Evolutionary conservation across 1,284 basidiomycete species (phyloP).

Genomic region (Cystobasidium sp.): DNA sequence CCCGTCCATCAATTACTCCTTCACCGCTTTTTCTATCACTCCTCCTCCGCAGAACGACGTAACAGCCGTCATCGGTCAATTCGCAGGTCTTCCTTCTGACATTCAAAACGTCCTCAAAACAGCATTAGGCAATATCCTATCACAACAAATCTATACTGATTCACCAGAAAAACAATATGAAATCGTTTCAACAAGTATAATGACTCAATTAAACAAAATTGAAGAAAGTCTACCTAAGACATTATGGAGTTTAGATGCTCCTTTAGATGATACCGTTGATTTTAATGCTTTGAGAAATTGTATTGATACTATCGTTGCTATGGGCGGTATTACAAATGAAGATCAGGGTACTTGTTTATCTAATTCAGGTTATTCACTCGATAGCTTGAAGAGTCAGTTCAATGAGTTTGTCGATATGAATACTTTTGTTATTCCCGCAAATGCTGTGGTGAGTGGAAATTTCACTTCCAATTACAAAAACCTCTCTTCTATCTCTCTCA

Average conservation of each 20-base stretch:
- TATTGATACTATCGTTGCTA: conserved; percentile 31
- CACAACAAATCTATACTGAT: conserved; percentile 33
- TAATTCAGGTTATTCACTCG: conserved; percentile 29
- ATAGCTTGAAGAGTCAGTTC: conserved; percentile 22
- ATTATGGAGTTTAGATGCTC: conserved; percentile 7
- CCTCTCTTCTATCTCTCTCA: too few relatives aligned
- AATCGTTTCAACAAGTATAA: conserved; percentile 13
- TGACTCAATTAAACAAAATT: conserved; percentile 25
- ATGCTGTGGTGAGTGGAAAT: conserved; percentile 7
- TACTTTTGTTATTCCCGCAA: conserved; percentile 33
- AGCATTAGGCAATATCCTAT: conserved; percentile 17
- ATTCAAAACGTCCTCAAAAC: conserved; percentile 41
- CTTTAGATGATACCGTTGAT: conserved; percentile 36
- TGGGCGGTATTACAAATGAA: conserved; percentile 29
- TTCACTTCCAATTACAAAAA: too few relatives aligned
- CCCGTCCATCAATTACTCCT: too few relatives aligned
- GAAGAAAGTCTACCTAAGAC: conserved; percentile 24
- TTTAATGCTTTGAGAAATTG: conserved; percentile 30
- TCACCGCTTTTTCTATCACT: too few relatives aligned
- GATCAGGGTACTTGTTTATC: conserved; percentile 37
- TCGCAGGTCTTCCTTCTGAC: conserved; percentile 30
- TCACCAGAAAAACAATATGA: conserved; percentile 33
- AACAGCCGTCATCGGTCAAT: conserved; percentile 19
- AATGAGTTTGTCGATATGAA: conserved; percentile 41
- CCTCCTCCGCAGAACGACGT: conserved; percentile 30